phyloP scores from a whole-genome alignment of 371 early-diverging fungal genomes.

The Mucor sp. region DNA sequence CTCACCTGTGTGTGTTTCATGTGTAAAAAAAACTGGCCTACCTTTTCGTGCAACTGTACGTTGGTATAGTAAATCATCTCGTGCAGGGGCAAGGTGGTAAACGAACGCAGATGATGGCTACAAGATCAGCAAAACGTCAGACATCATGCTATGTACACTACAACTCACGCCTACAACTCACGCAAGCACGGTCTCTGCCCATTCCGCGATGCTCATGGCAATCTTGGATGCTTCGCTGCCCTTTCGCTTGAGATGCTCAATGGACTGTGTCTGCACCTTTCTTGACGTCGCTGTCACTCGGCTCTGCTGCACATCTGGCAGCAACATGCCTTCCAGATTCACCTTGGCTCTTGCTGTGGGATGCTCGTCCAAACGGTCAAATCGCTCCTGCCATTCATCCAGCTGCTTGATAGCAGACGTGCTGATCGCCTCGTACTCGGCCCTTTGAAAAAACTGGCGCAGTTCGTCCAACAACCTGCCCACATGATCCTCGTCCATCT shows the following conservation, averaged over 20 bases:
- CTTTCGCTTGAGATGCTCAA: conserved; percentile 36
- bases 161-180: conserved; percentile 19
- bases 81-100: conserved; percentile 60
- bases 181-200: conserved; percentile 39
- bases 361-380: conserved; percentile 4
- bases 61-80: conserved; percentile 80
- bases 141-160: background rate
- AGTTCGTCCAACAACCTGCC: conserved; percentile 11
- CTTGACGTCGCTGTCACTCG: conserved; percentile 55
- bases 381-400: conserved; percentile 19
- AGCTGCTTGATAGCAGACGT: conserved; percentile 12
- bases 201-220: conserved; percentile 56
- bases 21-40: conserved; percentile 21
- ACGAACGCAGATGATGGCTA: conserved; percentile 55
- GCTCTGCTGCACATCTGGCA: conserved; percentile 31
- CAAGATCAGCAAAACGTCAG: background rate
- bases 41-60: conserved; percentile 70
- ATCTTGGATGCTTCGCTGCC: conserved; percentile 44
- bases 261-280: conserved; percentile 38
- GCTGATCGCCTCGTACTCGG: conserved; percentile 11
- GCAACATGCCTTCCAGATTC: conserved; percentile 36
- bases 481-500: conserved; percentile 23
- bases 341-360: conserved; percentile 19
- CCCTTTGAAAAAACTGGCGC: conserved; percentile 1
- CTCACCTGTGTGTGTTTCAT: background rate